Conservation (phyloP, 257 asterid species). For the Gynochthodes officinalis region DNA sequence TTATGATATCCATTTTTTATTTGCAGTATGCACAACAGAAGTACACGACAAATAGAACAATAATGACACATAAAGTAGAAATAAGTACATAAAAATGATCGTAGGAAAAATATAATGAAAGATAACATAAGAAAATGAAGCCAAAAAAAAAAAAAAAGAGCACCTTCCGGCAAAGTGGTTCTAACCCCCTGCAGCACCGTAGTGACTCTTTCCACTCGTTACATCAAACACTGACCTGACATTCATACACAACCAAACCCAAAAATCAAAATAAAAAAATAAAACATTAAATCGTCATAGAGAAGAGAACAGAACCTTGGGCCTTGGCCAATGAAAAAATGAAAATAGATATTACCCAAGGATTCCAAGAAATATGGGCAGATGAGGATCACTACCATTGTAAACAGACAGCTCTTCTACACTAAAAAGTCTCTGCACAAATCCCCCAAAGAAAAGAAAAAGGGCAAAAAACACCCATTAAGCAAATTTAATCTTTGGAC, state of each 20-base stretch:
- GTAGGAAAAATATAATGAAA: neutral
- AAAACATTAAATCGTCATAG: too few species aligned
- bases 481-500: too few species aligned
- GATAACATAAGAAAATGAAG: neutral
- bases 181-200: slow-evolving; percentile 84
- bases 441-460: too few species aligned
- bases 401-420: too few species aligned
- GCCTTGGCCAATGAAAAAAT: too few species aligned
- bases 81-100: neutral
- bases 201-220: slow-evolving; percentile 77
- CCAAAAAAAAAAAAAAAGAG: neutral
- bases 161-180: slow-evolving; percentile 84
- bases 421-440: too few species aligned
- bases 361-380: too few species aligned
- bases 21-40: neutral
- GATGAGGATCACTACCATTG: too few species aligned
- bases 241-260: neutral
- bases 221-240: slow-evolving; percentile 94
- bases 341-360: too few species aligned
- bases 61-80: neutral
- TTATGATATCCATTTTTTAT: neutral
- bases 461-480: too few species aligned
- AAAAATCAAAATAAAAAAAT: too few species aligned
- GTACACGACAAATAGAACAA: neutral
- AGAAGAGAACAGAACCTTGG: too few species aligned